Conservation (phyloP, 1,284 basidiomycete genomes). For the Wolfiporia cocos region DNA sequence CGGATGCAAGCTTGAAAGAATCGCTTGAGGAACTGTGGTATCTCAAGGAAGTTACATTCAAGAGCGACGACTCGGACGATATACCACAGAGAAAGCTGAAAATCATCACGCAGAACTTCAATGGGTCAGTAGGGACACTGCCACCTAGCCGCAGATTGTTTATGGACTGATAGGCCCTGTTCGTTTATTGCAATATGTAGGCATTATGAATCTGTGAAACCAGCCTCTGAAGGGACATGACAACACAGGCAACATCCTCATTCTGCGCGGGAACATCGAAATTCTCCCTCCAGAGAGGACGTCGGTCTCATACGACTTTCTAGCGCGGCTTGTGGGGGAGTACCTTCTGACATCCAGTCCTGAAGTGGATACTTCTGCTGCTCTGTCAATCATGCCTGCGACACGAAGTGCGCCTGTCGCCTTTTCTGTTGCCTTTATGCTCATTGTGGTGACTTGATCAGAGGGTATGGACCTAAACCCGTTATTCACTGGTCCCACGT, state of each 20-base stretch:
- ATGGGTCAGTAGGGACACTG: conserved; percentile 46
- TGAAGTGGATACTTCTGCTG: conserved; percentile 67
- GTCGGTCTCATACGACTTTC: conserved; percentile 78
- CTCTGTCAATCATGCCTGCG: conserved; percentile 76
- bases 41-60: conserved; percentile 64
- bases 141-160: conserved; percentile 3
- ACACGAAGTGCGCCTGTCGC: conserved; percentile 59
- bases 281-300: conserved; percentile 59
- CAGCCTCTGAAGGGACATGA: no score
- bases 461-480: conserved; percentile 87
- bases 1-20: neutral
- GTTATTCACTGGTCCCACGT: conserved; percentile 60
- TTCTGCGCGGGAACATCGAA: conserved; percentile 71
- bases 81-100: conserved; percentile 35
- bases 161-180: conserved; percentile 56
- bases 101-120: conserved; percentile 80
- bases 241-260: conserved; percentile 70
- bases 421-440: neutral
- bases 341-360: conserved; percentile 63
- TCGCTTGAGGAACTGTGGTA: conserved; percentile 63
- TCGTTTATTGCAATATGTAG: conserved; percentile 85
- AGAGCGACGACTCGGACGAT: conserved; percentile 28
- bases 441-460: conserved; percentile 20
- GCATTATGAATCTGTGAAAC: conserved; percentile 14
- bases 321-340: conserved; percentile 79